Evolutionary conservation across 1,139 yeast species (phyloP).

Genomic region (Torulaspora globosa): DNA sequence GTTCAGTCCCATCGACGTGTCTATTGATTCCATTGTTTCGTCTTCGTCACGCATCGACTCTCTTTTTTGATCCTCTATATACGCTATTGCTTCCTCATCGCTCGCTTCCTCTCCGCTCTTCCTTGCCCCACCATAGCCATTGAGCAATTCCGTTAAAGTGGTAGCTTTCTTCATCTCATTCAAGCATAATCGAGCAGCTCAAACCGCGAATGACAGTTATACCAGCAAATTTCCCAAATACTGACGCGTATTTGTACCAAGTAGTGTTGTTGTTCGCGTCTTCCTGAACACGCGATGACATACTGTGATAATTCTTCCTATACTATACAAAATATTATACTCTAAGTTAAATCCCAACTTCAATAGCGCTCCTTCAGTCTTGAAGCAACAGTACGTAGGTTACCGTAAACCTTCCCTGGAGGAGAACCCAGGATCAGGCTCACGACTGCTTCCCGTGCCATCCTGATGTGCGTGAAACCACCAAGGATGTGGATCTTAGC

Average conservation of each 20-base stretch:
- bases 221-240: not conserved
- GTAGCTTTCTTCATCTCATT: conserved; percentile 16
- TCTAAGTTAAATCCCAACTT: conserved; percentile 2
- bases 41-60: conserved; percentile 10
- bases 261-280: conserved; percentile 2
- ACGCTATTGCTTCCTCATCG: not conserved
- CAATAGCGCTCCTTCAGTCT: conserved; percentile 94
- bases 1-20: conserved; percentile 7
- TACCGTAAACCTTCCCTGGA: conserved; percentile 97
- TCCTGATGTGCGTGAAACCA: conserved; percentile 92
- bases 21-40: conserved; percentile 12
- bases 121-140: conserved; percentile 19
- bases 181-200: not conserved
- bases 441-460: conserved; percentile 96
- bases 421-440: conserved; percentile 95
- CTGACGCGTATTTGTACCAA: not conserved
- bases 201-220: not conserved
- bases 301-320: conserved; percentile 1
- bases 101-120: not conserved
- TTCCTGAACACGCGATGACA: not conserved
- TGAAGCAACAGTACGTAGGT: conserved; percentile 92
- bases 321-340: conserved; percentile 7
- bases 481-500: conserved; percentile 94
- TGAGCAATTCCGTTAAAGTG: conserved; percentile 17
- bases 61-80: conserved; percentile 7